A percentile compares a stretch with the other conserved stretches of the same genome.
Evolutionary conservation across 2,329 filamentous ascomycete genomes (phyloP).

Genomic region (Pseudocercospora cruenta): DNA sequence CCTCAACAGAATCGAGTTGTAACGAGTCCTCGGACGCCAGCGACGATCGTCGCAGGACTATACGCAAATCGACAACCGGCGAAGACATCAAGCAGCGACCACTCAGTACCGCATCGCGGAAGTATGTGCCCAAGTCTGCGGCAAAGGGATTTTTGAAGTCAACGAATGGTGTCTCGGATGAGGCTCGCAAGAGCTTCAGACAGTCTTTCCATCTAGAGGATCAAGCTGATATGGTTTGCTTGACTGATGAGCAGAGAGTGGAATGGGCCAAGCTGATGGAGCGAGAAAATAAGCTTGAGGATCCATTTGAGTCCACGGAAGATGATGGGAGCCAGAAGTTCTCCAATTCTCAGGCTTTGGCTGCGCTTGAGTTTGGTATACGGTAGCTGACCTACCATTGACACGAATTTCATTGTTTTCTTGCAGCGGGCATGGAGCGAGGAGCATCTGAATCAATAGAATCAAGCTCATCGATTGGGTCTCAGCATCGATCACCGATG

Average conservation of each 20-base stretch:
- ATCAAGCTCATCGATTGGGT: background rate
- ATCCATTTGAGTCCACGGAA: slow-evolving; percentile 18
- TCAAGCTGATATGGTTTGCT: slow-evolving; percentile 28
- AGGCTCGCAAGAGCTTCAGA: slow-evolving; percentile 25
- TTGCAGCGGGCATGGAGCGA: background rate
- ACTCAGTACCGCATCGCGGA: slow-evolving; percentile 26
- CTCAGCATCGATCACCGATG: background rate
- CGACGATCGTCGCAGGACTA: background rate
- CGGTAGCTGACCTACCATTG: slow-evolving; percentile 10
- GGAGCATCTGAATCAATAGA: background rate
- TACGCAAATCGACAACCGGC: background rate
- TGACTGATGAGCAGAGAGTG: slow-evolving; percentile 34
- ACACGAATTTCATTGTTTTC: background rate
- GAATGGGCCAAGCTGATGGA: slow-evolving; percentile 35
- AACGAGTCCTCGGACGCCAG: slow-evolving; percentile 15
- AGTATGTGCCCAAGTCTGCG: slow-evolving; percentile 30
- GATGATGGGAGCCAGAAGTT: slow-evolving; percentile 14
- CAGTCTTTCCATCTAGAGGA: slow-evolving; percentile 28
- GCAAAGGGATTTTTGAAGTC: slow-evolving; percentile 33
- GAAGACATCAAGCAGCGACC: slow-evolving; percentile 20
- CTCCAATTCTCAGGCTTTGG: slow-evolving; percentile 32
- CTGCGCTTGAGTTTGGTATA: slow-evolving; percentile 34
- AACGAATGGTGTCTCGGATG: slow-evolving; percentile 27
- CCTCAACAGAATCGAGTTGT: slow-evolving; percentile 18
- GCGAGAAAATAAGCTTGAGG: slow-evolving; percentile 12